Percentiles rank a stretch among this genome's conserved stretches.
Conservation (phyloP, 2,329 filamentous ascomycete species). For the Cryphonectria carpinicola region DNA sequence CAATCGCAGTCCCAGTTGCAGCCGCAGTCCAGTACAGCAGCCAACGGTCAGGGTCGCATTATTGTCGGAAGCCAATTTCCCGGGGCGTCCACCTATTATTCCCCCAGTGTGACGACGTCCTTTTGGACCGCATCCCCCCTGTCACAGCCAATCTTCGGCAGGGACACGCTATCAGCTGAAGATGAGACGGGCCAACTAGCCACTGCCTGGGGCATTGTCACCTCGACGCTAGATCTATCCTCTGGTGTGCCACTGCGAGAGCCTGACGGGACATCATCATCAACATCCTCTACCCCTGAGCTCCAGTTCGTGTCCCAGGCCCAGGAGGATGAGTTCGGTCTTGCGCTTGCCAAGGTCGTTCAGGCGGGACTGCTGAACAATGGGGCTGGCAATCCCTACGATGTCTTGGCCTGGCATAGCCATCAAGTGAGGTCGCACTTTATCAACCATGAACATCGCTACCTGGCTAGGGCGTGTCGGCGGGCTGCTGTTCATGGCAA, state of each 20-base stretch:
- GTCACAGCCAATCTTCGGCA: slow-evolving; percentile 12
- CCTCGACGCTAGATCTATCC: slow-evolving; percentile 59
- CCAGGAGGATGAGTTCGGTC: slow-evolving; percentile 50
- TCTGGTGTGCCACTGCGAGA: slow-evolving; percentile 59
- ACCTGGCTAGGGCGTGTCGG: slow-evolving; percentile 51
- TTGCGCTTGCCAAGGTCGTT: slow-evolving; percentile 58
- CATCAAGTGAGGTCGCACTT: slow-evolving; percentile 66
- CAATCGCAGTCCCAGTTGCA: slow-evolving; percentile 37
- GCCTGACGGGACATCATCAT: slow-evolving; percentile 52
- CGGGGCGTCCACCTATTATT: slow-evolving; percentile 19
- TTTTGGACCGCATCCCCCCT: slow-evolving; percentile 15
- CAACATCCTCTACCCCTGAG: slow-evolving; percentile 46
- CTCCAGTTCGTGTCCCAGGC: slow-evolving; percentile 45
- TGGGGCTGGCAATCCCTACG: slow-evolving; percentile 55
- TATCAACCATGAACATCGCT: slow-evolving; percentile 60
- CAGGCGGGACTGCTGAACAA: slow-evolving; percentile 52
- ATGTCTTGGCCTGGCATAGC: slow-evolving; percentile 63
- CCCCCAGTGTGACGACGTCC: slow-evolving; percentile 18
- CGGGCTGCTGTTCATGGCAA: not conserved
- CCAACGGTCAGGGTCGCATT: slow-evolving; percentile 47
- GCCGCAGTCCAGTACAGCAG: slow-evolving; percentile 39
- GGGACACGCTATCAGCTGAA: slow-evolving; percentile 28
- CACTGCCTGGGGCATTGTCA: slow-evolving; percentile 65
- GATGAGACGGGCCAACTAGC: slow-evolving; percentile 62
- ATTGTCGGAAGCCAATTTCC: slow-evolving; percentile 41